phyloP scores from a whole-genome alignment of 2,329 filamentous ascomycete species.

The Aspergillus novoparasiticus region DNA sequence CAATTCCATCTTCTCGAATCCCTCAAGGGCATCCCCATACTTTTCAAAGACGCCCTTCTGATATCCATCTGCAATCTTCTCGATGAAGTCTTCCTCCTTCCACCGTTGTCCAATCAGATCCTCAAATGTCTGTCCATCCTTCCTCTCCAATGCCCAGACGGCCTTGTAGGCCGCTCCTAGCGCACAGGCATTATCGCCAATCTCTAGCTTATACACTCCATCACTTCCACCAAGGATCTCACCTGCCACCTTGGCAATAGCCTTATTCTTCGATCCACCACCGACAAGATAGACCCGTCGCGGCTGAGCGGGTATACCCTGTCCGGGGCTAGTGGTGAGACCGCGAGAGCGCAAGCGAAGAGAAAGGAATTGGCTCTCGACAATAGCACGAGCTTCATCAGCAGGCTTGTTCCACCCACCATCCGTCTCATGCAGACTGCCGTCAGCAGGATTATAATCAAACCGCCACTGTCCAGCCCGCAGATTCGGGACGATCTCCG shows the following conservation, averaged over 20 bases:
- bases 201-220: conserved; percentile 89
- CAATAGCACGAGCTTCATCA: conserved; percentile 80
- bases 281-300: conserved; percentile 92
- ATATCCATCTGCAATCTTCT: conserved; percentile 82
- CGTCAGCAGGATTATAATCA: conserved; percentile 56
- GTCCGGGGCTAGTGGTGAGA: conserved; percentile 64
- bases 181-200: conserved; percentile 93
- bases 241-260: conserved; percentile 81
- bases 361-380: conserved; percentile 93
- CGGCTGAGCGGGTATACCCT: conserved; percentile 74
- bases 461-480: conserved; percentile 85
- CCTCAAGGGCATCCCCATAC: conserved; percentile 76
- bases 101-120: conserved; percentile 81
- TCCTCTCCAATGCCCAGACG: conserved; percentile 81
- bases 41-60: conserved; percentile 70
- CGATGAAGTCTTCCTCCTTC: conserved; percentile 80
- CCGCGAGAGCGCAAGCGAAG: conserved; percentile 81
- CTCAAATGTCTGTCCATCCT: conserved; percentile 75
- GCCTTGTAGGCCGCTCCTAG: conserved; percentile 95
- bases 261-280: conserved; percentile 84
- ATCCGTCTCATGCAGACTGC: conserved; percentile 56
- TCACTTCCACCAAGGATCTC: conserved; percentile 87
- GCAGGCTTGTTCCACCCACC: conserved; percentile 58
- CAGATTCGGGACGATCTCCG: conserved; percentile 94
- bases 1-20: conserved; percentile 76